Conservation (phyloP, 441 rosid genomes). For the Sinapis alba region DNA sequence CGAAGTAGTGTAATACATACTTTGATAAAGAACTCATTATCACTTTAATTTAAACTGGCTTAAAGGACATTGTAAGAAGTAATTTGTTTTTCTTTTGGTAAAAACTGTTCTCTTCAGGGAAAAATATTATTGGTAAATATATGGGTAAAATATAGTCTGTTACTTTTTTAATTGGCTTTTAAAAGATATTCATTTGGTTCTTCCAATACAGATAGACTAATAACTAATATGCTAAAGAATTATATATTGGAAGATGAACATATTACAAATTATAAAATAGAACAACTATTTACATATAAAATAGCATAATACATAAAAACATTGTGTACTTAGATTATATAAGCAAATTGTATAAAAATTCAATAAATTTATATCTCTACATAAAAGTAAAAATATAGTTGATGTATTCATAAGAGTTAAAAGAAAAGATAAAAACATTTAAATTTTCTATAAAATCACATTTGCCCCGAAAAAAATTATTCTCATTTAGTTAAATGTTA, state of each 20-base stretch:
- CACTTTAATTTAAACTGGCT: neutral
- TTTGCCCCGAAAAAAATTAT: no score
- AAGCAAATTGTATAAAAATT: neutral
- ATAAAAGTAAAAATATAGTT: no score
- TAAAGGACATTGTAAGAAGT: neutral
- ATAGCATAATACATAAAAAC: neutral
- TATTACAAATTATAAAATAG: neutral
- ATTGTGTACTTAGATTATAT: neutral
- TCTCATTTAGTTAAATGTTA: no score
- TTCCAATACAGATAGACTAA: neutral
- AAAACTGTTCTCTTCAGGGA: no score
- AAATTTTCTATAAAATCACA: no score
- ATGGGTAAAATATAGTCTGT: neutral
- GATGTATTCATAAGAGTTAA: no score
- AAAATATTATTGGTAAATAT: neutral
- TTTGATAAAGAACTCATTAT: neutral
- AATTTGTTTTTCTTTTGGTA: no score
- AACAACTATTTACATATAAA: neutral
- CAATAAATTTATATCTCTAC: no score
- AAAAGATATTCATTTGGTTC: neutral
- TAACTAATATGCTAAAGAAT: neutral
- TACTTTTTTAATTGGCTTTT: neutral
- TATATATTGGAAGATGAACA: neutral
- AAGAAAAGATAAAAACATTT: no score
- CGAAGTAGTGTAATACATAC: neutral